These are phyloP conservation scores for Suhomyces atakaporum DNA, from an alignment of 1,139 yeast genomes.

Conservation along the genomic window DNA sequence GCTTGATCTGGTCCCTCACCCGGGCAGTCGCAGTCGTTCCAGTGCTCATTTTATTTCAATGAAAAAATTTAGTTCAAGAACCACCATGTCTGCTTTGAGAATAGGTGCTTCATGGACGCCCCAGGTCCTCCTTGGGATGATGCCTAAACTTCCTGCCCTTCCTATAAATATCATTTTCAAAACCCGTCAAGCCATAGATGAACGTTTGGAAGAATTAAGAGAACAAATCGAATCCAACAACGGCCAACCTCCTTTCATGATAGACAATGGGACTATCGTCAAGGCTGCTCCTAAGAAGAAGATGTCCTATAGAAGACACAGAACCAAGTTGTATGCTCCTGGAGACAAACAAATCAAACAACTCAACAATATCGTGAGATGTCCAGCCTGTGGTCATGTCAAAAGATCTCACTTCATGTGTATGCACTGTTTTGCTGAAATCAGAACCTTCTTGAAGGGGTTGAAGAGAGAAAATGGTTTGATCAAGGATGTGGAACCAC, in stretches of 20 bases:
- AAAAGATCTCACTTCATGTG: conserved; percentile 90
- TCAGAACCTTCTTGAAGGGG: conserved; percentile 65
- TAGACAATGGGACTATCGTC: conserved; percentile 64
- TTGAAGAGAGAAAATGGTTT: conserved; percentile 39
- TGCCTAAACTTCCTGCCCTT: conserved; percentile 29
- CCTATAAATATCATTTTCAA: conserved; percentile 13
- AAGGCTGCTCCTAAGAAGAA: conserved; percentile 94
- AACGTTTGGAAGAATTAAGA: conserved; percentile 33
- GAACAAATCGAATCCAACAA: conserved; percentile 30
- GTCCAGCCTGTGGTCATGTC: conserved; percentile 94
- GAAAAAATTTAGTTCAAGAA: background rate
- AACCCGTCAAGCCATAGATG: conserved; percentile 17
- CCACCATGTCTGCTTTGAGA: conserved; percentile 28
- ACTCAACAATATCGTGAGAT: conserved; percentile 75
- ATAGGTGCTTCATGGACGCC: conserved; percentile 16
- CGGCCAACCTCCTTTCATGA: conserved; percentile 37
- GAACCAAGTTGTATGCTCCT: conserved; percentile 80
- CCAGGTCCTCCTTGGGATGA: conserved; percentile 19
- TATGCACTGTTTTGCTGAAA: conserved; percentile 87
- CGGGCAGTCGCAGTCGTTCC: too few relatives aligned
- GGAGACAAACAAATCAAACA: conserved; percentile 80
- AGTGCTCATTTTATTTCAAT: too few relatives aligned
- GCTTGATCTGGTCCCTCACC: too few relatives aligned
- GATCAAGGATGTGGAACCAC: conserved; percentile 34
- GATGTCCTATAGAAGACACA: conserved; percentile 80